phyloP scores from a whole-genome alignment of 441 rosid species.

The Corymbia citriodora region DNA sequence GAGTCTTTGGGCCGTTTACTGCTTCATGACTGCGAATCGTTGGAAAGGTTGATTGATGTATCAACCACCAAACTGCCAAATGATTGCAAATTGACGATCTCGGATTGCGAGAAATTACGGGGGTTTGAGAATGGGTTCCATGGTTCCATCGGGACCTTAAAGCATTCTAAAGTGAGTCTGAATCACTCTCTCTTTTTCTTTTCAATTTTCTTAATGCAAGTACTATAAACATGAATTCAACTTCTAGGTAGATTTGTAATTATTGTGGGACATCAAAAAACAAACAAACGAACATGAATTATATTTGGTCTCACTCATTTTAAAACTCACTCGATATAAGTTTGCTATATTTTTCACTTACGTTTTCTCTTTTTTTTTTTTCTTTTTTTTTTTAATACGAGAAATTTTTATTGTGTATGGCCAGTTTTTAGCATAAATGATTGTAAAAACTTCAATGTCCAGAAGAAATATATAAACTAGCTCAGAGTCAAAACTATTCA shows the following conservation, averaged over 20 bases:
- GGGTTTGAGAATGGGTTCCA: no score
- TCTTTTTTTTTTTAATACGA: no score
- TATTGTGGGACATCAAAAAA: neutral
- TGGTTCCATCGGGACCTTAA: no score
- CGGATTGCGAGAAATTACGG: no score
- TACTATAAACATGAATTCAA: neutral
- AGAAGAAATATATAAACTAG: neutral
- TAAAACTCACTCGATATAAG: neutral
- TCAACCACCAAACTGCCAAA: no score
- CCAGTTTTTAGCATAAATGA: no score
- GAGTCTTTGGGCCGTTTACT: no score
- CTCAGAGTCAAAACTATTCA: no score
- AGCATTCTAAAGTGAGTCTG: neutral
- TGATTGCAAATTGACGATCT: no score
- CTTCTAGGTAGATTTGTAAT: neutral
- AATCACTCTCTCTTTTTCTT: neutral
- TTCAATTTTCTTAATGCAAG: neutral
- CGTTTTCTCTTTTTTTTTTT: neutral
- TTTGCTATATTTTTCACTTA: neutral
- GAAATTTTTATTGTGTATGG: neutral
- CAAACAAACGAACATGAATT: neutral
- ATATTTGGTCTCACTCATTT: neutral
- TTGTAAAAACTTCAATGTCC: no score
- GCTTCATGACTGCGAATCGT: rapidly evolving
- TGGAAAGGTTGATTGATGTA: no score